Evolutionary conservation across 169 alveolate species (phyloP), one percentile per base, ranked within the genome.

Genomic region (Plasmodium berghei): DNA sequence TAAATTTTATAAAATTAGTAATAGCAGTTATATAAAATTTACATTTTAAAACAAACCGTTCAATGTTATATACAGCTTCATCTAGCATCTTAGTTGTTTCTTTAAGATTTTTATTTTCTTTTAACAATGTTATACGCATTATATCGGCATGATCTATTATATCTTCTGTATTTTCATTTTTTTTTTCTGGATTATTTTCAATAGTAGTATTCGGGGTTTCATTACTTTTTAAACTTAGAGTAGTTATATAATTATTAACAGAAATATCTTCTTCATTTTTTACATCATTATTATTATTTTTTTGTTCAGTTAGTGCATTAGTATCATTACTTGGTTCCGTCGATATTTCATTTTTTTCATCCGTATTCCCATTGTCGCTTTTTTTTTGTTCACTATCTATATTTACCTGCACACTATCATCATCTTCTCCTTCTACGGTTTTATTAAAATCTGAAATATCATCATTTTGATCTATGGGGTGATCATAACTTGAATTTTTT

Each of bases 11-110:
- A 48, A 83, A 83, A 26, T 66, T 69, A 34, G 9, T 18, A 5
- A 83, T 70, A 16, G 85, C 90, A 10, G 62, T 55, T 1, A 73
- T 46, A 55, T 83, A 83, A 61, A 42, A 83, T 45, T 42, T 66
- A 18, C 45, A 40, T 55, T 83, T 59, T 59, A 83, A 48, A 69
- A 83, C 42, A 0, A 83, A 4, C 18, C 58, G 34, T 61, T 83
- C 90, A 22, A 83, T 3, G 2, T 40, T 83, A 28, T 70, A 69
- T 61, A 83, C 72, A 3, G 73, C 22, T 18, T 83, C 56, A 18
- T 83, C 90, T 49, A 77, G 49, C 16, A 24, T 12, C 63, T 59
- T 66, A 14, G 77, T 63, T 55, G 80, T 49, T 14, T 77, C 75
- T 24, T 77, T 77, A 28, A 77, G 9, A 9, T 77, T 75, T 5